These are phyloP conservation scores for Xylariaceae sp. DNA, from an alignment of 2,329 filamentous ascomycete genomes.

Conservation along the genomic window DNA sequence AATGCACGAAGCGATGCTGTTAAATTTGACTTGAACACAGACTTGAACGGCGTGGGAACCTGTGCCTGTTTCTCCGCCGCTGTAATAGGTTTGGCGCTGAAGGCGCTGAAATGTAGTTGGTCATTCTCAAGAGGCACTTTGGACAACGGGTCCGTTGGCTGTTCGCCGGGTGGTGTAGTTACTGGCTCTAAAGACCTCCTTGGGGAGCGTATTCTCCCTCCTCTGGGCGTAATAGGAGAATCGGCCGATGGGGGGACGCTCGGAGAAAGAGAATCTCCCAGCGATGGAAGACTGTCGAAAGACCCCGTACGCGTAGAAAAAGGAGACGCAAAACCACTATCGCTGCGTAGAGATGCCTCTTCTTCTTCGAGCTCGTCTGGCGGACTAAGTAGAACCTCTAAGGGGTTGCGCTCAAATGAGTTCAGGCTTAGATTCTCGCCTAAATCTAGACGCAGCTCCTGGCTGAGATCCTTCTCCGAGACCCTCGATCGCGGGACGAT, in stretches of 20 bases:
- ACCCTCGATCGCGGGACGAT: constrained; percentile 60
- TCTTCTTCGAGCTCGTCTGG: constrained; percentile 64
- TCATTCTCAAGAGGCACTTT: constrained; percentile 47
- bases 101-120: constrained; percentile 55
- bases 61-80: constrained; percentile 42
- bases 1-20: constrained; percentile 70
- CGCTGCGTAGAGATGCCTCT: constrained; percentile 50
- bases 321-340: constrained; percentile 58
- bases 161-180: constrained; percentile 58
- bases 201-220: constrained; percentile 49
- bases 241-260: constrained; percentile 56
- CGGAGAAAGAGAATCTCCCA: constrained; percentile 60
- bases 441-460: constrained; percentile 32
- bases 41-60: constrained; percentile 52
- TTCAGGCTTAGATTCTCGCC: constrained; percentile 36
- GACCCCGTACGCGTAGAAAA: constrained; percentile 63
- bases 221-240: constrained; percentile 53
- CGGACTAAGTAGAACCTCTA: constrained; percentile 65
- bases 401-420: constrained; percentile 58
- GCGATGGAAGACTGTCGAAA: constrained; percentile 65
- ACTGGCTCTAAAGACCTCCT: constrained; percentile 61
- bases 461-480: constrained; percentile 64
- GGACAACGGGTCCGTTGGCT: constrained; percentile 56
- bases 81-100: constrained; percentile 44
- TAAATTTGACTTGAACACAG: constrained; percentile 71